Conservation (phyloP, 345 rosid species). For the Nasturtium officinale region DNA sequence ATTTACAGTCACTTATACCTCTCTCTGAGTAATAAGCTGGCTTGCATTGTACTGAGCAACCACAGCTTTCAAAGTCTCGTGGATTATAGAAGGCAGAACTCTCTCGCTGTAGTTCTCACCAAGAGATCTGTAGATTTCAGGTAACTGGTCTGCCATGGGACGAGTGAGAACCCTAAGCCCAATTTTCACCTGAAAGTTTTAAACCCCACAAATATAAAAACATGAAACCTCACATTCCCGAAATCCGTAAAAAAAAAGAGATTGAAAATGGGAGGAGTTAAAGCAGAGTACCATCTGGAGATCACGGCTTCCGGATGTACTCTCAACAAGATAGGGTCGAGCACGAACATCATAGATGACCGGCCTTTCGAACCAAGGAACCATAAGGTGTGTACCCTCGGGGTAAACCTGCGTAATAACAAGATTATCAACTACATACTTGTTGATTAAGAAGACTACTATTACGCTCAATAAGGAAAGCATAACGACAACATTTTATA, state of each 20-base stretch:
- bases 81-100: conserved; percentile 80
- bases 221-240: neutral
- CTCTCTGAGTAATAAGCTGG: conserved; percentile 94
- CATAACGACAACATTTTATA: neutral
- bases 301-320: conserved; percentile 92
- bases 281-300: conserved; percentile 74
- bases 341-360: conserved; percentile 89
- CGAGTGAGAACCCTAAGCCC: conserved; percentile 95
- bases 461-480: neutral
- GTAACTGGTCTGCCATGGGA: conserved; percentile 68
- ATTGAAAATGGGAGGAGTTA: conserved; percentile 2
- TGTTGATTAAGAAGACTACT: neutral
- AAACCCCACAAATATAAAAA: conserved; percentile 10
- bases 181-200: conserved; percentile 66
- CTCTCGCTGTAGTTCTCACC: conserved; percentile 86
- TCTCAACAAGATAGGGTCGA: conserved; percentile 81
- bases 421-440: neutral
- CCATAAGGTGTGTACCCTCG: conserved; percentile 87
- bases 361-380: conserved; percentile 90
- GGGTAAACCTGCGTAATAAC: conserved; percentile 67
- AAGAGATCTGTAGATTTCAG: conserved; percentile 69
- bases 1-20: conserved; percentile 48
- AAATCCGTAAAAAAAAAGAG: neutral
- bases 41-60: conserved; percentile 95
- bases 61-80: conserved; percentile 88